These are phyloP conservation scores for Nemania abortiva DNA, from an alignment of 2,329 filamentous ascomycete genomes.

Conservation along the genomic window DNA sequence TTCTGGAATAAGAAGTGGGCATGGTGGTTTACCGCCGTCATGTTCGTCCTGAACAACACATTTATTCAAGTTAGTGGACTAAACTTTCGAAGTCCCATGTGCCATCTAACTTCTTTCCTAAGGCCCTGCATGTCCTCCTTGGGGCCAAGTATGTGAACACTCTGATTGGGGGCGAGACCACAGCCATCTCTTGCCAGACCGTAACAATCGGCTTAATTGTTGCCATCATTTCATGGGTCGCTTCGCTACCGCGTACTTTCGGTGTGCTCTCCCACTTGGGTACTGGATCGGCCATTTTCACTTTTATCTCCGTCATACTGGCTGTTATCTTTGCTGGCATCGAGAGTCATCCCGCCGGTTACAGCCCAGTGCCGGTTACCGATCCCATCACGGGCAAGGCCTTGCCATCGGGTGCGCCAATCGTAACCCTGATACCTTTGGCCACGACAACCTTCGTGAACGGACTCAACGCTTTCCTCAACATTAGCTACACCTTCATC, in stretches of 20 bases:
- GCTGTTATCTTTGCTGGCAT: slow-evolving; percentile 85
- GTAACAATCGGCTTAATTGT: slow-evolving; percentile 83
- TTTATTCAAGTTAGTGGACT: slow-evolving; percentile 75
- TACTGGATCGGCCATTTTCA: slow-evolving; percentile 84
- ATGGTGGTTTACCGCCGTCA: slow-evolving; percentile 77
- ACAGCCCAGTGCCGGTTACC: slow-evolving; percentile 59
- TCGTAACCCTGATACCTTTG: slow-evolving; percentile 76
- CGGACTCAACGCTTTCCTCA: slow-evolving; percentile 89
- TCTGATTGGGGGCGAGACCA: slow-evolving; percentile 75
- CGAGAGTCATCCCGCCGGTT: slow-evolving; percentile 78
- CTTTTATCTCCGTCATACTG: slow-evolving; percentile 87
- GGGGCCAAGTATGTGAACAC: slow-evolving; percentile 92
- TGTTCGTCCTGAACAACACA: slow-evolving; percentile 95
- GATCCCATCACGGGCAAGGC: slow-evolving; percentile 39
- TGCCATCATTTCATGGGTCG: slow-evolving; percentile 79
- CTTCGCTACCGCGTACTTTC: slow-evolving; percentile 88
- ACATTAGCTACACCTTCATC: slow-evolving; percentile 97
- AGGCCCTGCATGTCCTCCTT: slow-evolving; percentile 82
- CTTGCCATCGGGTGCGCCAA: slow-evolving; percentile 67
- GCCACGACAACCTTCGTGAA: slow-evolving; percentile 81
- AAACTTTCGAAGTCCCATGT: not conserved
- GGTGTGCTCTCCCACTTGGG: slow-evolving; percentile 82
- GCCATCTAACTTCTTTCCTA: slow-evolving; percentile 50
- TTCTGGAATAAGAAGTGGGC: slow-evolving; percentile 86
- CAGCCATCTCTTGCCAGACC: slow-evolving; percentile 74